phyloP scores from a whole-genome alignment of 352 stramenopile species.

The Elongisporangium prolatum region DNA sequence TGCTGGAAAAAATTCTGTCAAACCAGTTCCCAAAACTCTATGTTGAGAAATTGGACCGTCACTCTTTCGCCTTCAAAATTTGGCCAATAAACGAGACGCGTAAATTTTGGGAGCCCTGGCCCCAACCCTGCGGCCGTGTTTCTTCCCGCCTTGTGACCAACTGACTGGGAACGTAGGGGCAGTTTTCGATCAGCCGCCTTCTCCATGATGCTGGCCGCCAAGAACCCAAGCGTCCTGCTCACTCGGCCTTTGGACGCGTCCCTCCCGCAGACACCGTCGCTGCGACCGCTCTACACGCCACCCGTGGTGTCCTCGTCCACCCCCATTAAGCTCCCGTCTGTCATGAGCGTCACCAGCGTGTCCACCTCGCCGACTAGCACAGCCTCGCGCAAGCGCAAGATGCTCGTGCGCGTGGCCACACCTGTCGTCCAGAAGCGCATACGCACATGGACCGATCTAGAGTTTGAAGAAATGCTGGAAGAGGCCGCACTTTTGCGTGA shows the following conservation, averaged over 20 bases:
- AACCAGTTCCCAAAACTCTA: not conserved
- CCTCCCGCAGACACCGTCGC: not conserved
- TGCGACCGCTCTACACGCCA: constrained; percentile 8
- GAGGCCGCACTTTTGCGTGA: constrained; percentile 63
- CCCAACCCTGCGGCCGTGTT: not conserved
- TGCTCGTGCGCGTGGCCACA: constrained; percentile 22
- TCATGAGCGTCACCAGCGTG: not conserved
- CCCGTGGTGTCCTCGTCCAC: not conserved
- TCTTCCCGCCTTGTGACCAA: not conserved
- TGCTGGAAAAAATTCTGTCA: not conserved
- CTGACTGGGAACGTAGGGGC: not conserved
- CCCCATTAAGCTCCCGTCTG: not conserved
- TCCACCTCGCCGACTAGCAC: constrained; percentile 7
- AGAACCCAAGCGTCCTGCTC: not conserved
- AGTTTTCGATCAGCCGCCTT: not conserved
- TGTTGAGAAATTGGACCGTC: not conserved
- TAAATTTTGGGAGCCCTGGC: not conserved
- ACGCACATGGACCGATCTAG: constrained; percentile 54
- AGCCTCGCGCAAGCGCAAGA: constrained; percentile 43
- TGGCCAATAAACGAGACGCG: not conserved
- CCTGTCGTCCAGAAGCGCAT: constrained; percentile 35
- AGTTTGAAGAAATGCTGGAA: constrained; percentile 72
- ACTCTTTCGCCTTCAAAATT: not conserved
- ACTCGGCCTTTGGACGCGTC: not conserved
- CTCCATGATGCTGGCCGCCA: not conserved